Percentiles rank a stretch among this genome's conserved stretches.
These are phyloP conservation scores for Phytophthora uliginosa DNA, from an alignment of 352 stramenopile species.

Conservation along the genomic window DNA sequence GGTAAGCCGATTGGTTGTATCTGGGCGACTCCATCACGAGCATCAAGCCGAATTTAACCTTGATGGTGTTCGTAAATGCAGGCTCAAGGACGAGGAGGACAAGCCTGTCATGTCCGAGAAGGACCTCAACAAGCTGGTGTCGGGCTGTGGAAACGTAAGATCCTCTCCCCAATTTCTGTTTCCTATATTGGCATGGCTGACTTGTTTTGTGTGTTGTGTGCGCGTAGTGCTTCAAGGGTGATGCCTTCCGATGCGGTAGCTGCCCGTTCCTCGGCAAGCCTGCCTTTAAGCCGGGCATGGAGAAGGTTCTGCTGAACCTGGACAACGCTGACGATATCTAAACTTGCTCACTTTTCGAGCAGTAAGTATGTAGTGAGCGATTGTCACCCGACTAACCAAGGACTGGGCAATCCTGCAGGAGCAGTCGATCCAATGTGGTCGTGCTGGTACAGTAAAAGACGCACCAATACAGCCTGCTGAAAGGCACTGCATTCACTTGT, in stretches of 20 bases:
- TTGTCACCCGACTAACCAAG: slow-evolving; percentile 1
- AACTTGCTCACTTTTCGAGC: neutral
- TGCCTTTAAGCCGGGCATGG: slow-evolving; percentile 95
- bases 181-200: slow-evolving; percentile 1
- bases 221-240: slow-evolving; percentile 95
- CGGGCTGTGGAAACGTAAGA: slow-evolving; percentile 86
- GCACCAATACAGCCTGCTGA: slow-evolving; percentile 29
- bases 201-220: slow-evolving; percentile 28
- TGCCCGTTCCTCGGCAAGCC: slow-evolving; percentile 98
- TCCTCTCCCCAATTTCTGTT: neutral
- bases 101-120: slow-evolving; percentile 80
- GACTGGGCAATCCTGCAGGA: slow-evolving; percentile 9
- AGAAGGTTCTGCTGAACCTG: slow-evolving; percentile 87
- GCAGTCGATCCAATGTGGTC: slow-evolving; percentile 20
- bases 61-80: slow-evolving; percentile 24
- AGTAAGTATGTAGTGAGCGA: slow-evolving; percentile 10
- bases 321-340: slow-evolving; percentile 87
- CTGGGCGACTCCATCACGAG: neutral
- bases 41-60: neutral
- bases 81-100: slow-evolving; percentile 78
- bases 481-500: slow-evolving; percentile 31
- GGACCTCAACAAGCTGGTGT: slow-evolving; percentile 82
- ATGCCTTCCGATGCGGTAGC: slow-evolving; percentile 97
- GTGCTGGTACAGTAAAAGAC: slow-evolving; percentile 31
- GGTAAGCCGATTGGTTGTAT: slow-evolving; percentile 49